phyloP scores from a whole-genome alignment of 2,329 filamentous ascomycete species.

The Trichophyton mentagrophytes region DNA sequence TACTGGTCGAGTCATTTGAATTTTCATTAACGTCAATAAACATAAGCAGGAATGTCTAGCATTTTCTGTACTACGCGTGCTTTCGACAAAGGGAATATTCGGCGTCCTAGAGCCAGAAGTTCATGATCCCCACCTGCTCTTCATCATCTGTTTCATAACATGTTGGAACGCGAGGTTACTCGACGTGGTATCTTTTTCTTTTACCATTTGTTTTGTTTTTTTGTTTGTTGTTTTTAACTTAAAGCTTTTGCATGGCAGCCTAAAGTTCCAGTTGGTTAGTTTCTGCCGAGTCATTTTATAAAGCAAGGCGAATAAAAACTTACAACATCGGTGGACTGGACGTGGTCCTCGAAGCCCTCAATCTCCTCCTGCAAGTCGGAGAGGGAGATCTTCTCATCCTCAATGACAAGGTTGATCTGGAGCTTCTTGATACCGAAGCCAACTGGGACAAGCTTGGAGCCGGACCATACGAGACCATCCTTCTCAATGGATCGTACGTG shows the following conservation, averaged over 20 bases:
- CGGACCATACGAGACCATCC: conserved; percentile 95
- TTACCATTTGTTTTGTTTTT: neutral
- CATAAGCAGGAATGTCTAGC: conserved; percentile 1
- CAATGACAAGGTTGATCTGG: conserved; percentile 93
- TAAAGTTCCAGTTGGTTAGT: conserved; percentile 14
- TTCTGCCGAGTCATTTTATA: neutral
- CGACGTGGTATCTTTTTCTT: neutral
- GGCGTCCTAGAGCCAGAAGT: neutral
- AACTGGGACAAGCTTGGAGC: conserved; percentile 73
- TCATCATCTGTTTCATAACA: neutral
- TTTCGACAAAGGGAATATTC: neutral
- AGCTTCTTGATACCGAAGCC: conserved; percentile 99
- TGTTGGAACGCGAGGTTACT: neutral
- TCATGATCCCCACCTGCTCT: neutral
- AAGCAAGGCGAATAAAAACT: conserved; percentile 17
- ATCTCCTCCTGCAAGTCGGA: conserved; percentile 82
- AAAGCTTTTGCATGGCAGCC: conserved; percentile 84
- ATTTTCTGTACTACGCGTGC: neutral
- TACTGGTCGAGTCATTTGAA: neutral
- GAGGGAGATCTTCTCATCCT: conserved; percentile 89
- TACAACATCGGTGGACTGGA: conserved; percentile 84
- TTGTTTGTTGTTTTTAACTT: conserved; percentile 28
- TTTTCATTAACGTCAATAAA: conserved; percentile 4
- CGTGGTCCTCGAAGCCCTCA: conserved; percentile 77
- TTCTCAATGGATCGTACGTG: conserved; percentile 72